phyloP scores from a whole-genome alignment of 2,329 filamentous ascomycete genomes.

The Myotisia sp. region DNA sequence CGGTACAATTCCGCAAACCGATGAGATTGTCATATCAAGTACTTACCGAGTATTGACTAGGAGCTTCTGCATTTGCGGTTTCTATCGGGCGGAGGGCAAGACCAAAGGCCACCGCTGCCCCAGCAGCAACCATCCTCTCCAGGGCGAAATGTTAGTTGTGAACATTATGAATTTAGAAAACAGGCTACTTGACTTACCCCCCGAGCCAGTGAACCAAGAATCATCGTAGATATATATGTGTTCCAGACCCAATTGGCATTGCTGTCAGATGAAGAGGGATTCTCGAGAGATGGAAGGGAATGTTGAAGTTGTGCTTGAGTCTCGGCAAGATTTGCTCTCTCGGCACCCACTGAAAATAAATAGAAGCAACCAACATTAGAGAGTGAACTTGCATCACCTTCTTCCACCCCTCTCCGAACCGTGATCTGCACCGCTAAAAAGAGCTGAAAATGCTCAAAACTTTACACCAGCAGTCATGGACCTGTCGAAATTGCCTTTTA shows the following conservation, averaged over 20 bases:
- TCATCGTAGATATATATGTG: conserved; percentile 16
- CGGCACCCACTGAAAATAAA: background rate
- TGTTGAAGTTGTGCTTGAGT: conserved; percentile 10
- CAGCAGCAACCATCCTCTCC: conserved; percentile 27
- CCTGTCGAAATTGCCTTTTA: conserved; percentile 25
- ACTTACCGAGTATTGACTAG: conserved; percentile 22
- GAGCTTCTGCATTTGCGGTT: conserved; percentile 31
- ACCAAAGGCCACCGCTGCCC: conserved; percentile 28
- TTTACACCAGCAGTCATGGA: conserved; percentile 28
- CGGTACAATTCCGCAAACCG: background rate
- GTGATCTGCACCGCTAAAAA: background rate
- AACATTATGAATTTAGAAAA: conserved; percentile 9
- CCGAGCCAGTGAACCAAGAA: conserved; percentile 29
- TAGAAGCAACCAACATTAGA: conserved; percentile 2
- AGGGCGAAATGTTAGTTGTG: conserved; percentile 1
- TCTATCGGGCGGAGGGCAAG: conserved; percentile 27
- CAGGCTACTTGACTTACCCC: conserved; percentile 20
- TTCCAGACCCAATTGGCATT: conserved; percentile 17
- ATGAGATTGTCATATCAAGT: conserved; percentile 3
- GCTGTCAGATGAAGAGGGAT: conserved; percentile 5
- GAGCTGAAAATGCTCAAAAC: conserved; percentile 21
- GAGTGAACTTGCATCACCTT: too few relatives aligned
- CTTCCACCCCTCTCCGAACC: background rate
- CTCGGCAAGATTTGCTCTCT: conserved; percentile 8
- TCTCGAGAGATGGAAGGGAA: conserved; percentile 16